A percentile compares a stretch with the other conserved stretches of the same genome.
These are phyloP conservation scores for Leishmania amazonensis DNA, from an alignment of 208 protist species.

Conservation along the genomic window DNA sequence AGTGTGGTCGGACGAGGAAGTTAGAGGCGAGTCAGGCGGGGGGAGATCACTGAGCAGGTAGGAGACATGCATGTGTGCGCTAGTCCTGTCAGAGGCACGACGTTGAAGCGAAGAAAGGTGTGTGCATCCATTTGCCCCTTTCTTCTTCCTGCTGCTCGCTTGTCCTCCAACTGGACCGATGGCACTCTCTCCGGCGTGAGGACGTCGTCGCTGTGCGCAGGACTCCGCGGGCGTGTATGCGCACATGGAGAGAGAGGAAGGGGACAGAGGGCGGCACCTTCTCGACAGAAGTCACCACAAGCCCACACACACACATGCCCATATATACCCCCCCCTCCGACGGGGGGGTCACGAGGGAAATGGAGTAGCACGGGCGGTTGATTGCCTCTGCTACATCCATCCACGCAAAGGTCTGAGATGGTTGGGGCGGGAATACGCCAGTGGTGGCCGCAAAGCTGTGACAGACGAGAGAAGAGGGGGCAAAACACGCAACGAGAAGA, in stretches of 20 bases:
- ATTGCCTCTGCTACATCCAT: neutral
- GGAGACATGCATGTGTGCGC: neutral
- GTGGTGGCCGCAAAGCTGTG: constrained; percentile 14
- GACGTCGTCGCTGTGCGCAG: neutral
- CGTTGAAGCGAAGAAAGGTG: neutral
- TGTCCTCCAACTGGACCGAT: too few relatives aligned
- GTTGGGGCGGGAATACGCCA: neutral
- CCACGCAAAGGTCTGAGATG: constrained; percentile 5
- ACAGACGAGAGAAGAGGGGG: constrained; percentile 18
- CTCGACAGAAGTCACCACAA: neutral
- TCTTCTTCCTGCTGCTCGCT: neutral
- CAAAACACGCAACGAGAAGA: constrained; percentile 24
- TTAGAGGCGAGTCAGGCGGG: neutral
- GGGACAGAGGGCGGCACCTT: neutral
- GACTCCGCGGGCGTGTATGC: neutral
- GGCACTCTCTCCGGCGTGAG: neutral
- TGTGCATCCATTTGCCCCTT: neutral
- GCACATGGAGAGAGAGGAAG: neutral
- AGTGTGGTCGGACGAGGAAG: neutral
- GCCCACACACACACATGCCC: neutral
- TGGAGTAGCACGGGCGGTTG: neutral
- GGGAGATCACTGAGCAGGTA: neutral
- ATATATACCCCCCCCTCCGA: neutral
- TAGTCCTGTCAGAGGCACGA: neutral
- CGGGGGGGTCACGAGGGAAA: neutral